phyloP scores from a whole-genome alignment of 2,329 filamentous ascomycete genomes.

The Aphanocladium album region DNA sequence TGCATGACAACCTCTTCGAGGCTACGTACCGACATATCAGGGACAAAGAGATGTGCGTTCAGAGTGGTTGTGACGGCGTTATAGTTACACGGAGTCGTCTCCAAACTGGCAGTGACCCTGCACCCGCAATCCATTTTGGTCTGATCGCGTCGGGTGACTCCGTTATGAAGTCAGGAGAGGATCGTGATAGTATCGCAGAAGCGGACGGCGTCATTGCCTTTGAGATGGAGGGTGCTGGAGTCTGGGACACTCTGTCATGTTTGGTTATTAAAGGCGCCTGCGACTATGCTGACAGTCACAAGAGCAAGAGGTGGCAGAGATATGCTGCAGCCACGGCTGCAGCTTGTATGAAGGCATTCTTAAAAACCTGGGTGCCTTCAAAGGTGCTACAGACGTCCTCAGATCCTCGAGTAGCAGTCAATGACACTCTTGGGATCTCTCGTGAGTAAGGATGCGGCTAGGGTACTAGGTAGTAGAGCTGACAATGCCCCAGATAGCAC shows the following conservation, averaged over 20 bases:
- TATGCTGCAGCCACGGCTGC: not conserved
- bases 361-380: not conserved
- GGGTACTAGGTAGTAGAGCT: not conserved
- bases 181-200: slow-evolving; percentile 30
- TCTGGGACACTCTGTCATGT: slow-evolving; percentile 29
- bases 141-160: slow-evolving; percentile 33
- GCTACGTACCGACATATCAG: slow-evolving; percentile 24
- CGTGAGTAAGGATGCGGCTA: not conserved
- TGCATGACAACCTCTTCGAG: slow-evolving; percentile 26
- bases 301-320: not conserved
- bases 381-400: not conserved
- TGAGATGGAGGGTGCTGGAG: slow-evolving; percentile 31
- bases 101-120: slow-evolving; percentile 20
- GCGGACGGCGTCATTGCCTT: slow-evolving; percentile 24
- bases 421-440: not conserved
- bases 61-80: slow-evolving; percentile 13
- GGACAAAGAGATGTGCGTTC: slow-evolving; percentile 11
- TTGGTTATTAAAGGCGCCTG: slow-evolving; percentile 36
- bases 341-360: not conserved
- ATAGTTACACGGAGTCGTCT: slow-evolving; percentile 28
- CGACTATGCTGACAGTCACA: slow-evolving; percentile 36
- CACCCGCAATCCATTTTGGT: slow-evolving; percentile 30
- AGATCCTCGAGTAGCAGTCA: not conserved
- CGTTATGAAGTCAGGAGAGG: slow-evolving; percentile 34
- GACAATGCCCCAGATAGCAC: not conserved